Conservation (phyloP, 2,329 filamentous ascomycete species). For the Dactylonectria estremocensis region DNA sequence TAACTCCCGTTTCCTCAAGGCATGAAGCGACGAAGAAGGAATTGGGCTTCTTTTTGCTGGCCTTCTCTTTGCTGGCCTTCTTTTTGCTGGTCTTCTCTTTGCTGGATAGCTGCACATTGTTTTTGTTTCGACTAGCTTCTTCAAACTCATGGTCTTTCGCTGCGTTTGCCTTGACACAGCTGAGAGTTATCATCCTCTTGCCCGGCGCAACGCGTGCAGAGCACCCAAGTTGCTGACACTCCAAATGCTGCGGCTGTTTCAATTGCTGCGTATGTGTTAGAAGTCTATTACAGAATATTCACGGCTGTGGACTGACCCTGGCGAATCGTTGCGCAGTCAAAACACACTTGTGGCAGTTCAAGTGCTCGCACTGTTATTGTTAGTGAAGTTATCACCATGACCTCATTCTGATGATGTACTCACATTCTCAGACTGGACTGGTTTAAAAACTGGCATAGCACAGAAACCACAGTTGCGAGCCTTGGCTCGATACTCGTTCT, state of each 20-base stretch:
- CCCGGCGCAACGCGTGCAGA: neutral
- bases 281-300: too few relatives aligned
- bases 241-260: neutral
- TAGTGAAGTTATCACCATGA: conserved; percentile 3
- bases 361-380: conserved; percentile 51
- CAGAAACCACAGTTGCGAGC: conserved; percentile 32
- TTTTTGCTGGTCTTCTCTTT: neutral
- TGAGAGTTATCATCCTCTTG: neutral
- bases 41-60: too few relatives aligned
- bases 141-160: neutral
- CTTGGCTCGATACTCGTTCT: conserved; percentile 26
- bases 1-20: neutral
- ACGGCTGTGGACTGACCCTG: neutral
- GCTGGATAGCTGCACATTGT: conserved; percentile 28
- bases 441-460: rapidly evolving
- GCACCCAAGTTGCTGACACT: neutral
- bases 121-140: conserved; percentile 47
- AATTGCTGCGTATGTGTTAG: neutral
- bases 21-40: conserved; percentile 45
- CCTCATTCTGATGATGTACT: neutral
- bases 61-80: too few relatives aligned
- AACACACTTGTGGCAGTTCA: conserved; percentile 50
- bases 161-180: neutral
- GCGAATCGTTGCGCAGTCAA: neutral
- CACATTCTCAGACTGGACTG: conserved; percentile 17